phyloP scores from a whole-genome alignment of 495 filamentous ascomycete genomes.

The Lentithecium fluviatile region DNA sequence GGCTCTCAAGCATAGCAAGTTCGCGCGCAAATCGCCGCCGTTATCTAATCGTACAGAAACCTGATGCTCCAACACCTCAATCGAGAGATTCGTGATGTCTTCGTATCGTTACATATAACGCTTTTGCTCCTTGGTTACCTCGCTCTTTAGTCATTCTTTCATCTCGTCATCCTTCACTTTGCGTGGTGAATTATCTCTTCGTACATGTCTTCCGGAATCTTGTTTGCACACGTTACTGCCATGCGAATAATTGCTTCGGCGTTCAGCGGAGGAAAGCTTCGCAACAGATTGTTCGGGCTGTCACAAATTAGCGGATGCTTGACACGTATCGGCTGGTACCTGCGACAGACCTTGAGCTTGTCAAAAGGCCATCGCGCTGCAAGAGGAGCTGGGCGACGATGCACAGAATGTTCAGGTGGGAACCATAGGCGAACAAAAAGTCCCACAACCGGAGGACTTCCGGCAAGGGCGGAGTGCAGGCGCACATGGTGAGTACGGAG shows the following conservation, averaged over 20 bases:
- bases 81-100: no score
- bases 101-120: no score
- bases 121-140: no score
- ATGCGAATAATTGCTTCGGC: slow-evolving; percentile 77
- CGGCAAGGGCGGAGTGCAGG: slow-evolving; percentile 93
- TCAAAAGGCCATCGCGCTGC: slow-evolving; percentile 78
- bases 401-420: slow-evolving; percentile 91
- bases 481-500: slow-evolving; percentile 89
- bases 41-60: no score
- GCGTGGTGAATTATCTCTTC: slow-evolving; percentile 85
- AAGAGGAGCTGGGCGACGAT: slow-evolving; percentile 95
- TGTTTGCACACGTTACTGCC: slow-evolving; percentile 74
- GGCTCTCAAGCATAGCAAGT: no score
- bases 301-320: slow-evolving; percentile 9
- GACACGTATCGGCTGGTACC: slow-evolving; percentile 8
- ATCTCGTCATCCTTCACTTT: slow-evolving; percentile 18
- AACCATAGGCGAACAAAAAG: slow-evolving; percentile 92
- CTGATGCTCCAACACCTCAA: no score
- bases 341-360: slow-evolving; percentile 69
- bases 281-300: slow-evolving; percentile 86
- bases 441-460: slow-evolving; percentile 97
- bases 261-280: slow-evolving; percentile 83
- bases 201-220: slow-evolving; percentile 87
- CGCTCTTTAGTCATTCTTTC: background rate
- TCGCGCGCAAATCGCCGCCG: no score